phyloP scores from a whole-genome alignment of 2,329 filamentous ascomycete genomes.

The Aspergillus thermomutatus region DNA sequence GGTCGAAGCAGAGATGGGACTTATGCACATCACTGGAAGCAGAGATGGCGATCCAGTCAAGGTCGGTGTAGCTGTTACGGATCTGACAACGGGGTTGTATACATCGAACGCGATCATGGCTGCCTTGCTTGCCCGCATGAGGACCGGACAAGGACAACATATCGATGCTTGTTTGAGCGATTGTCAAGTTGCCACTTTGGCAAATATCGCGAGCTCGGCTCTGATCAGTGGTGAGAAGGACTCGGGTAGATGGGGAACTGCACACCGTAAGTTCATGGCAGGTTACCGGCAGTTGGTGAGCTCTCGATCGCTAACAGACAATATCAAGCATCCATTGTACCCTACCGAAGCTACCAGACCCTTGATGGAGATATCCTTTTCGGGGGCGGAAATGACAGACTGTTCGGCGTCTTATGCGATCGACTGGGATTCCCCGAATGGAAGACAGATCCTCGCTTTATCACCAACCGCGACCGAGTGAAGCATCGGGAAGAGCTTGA shows the following conservation, averaged over 20 bases:
- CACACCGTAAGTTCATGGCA: slow-evolving; percentile 64
- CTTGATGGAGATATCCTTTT: slow-evolving; percentile 61
- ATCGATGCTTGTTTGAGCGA: slow-evolving; percentile 90
- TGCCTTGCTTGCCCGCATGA: slow-evolving; percentile 71
- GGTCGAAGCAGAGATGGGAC: slow-evolving; percentile 95
- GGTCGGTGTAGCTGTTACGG: slow-evolving; percentile 94
- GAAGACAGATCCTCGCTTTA: slow-evolving; percentile 55
- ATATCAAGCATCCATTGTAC: slow-evolving; percentile 82
- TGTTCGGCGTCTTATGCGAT: slow-evolving; percentile 60
- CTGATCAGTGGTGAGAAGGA: slow-evolving; percentile 86
- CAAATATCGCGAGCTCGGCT: slow-evolving; percentile 93
- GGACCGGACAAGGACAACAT: slow-evolving; percentile 79
- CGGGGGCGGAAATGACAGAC: slow-evolving; percentile 61
- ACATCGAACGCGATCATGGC: slow-evolving; percentile 96
- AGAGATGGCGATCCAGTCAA: slow-evolving; percentile 90
- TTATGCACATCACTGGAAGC: slow-evolving; percentile 96
- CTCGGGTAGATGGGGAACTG: slow-evolving; percentile 89
- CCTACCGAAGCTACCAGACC: slow-evolving; percentile 78
- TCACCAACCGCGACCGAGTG: slow-evolving; percentile 59
- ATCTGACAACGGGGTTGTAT: slow-evolving; percentile 91
- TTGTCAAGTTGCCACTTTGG: slow-evolving; percentile 87
- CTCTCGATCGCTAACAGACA: slow-evolving; percentile 16
- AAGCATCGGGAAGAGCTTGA: slow-evolving; percentile 74
- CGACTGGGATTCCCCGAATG: slow-evolving; percentile 57
- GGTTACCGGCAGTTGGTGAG: neutral